Evolutionary conservation across 257 asterid genomes (phyloP), one percentile per base, ranked within the genome.

Genomic region (Nicotiana undulata): DNA sequence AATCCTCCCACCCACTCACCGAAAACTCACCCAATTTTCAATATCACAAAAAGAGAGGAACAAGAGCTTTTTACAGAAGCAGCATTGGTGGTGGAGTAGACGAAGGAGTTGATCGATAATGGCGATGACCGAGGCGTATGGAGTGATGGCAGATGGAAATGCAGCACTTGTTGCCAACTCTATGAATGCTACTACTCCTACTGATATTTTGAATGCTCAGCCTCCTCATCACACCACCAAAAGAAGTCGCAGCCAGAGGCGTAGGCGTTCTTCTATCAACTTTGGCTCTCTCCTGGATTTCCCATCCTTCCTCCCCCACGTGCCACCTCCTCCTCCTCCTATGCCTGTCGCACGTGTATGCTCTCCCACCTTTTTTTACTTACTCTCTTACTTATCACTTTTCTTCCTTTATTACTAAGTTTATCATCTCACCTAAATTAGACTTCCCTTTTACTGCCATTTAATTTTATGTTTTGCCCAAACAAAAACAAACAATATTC

Each of bases 161-260:
- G 17, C 34, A 10, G 26, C 29, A 37, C 16, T 22, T 22, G 34
- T 18, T n/a, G 63, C 13, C 15, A 26, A 26, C 24, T 63, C 4
- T 67, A 46, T 10, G 37, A 40, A 26, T 76, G 49, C 49, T 32
- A n/a, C 29, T 18, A 26, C 26, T 40, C 10, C 29, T 70, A 49
- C 28, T 37, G 16, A 4, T 37, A 76, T 8, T 40, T 40, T 40
- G 49, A 40, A 59, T 51, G 85, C 87, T 9, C 89, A 40, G 84
- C 79, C 86, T 17, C n/a, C 26, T 34, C 85, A 88, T 3, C 65
- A 60, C 0, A 59, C 29, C 29, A 22, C 59, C 61, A 86, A 90
- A 66, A 85, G 95, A 84, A 79, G 81, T 90, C 88, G 84, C 4
- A 85, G 95, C 86, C 68, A 83, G 75, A 86, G 91, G 84, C 91